Conservation (phyloP, 495 filamentous ascomycete genomes). For the Trichocladium antarcticum region DNA sequence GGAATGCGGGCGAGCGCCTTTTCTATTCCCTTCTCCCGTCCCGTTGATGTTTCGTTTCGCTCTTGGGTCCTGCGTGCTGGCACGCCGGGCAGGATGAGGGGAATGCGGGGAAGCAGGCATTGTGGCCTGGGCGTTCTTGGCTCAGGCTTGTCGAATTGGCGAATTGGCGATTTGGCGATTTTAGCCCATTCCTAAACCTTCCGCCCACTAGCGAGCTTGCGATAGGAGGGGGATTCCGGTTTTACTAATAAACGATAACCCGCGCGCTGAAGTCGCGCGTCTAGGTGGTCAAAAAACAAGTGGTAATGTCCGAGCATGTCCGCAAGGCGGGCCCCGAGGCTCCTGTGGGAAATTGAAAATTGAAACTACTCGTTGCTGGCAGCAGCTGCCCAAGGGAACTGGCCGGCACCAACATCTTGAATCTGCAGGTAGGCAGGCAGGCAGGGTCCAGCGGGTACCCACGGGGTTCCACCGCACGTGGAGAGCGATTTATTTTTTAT, state of each 20-base stretch:
- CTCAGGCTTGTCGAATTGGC: not conserved
- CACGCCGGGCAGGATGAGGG: not conserved
- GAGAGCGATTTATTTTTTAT: slow-evolving; percentile 6
- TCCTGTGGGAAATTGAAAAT: slow-evolving; percentile 5
- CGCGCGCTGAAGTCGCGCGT: not conserved
- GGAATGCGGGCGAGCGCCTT: not conserved
- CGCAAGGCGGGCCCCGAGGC: slow-evolving; percentile 6
- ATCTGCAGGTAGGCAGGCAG: not conserved
- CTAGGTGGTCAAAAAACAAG: not conserved
- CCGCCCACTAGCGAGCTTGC: no score
- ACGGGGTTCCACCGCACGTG: slow-evolving; percentile 4
- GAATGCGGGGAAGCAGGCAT: slow-evolving; percentile 4
- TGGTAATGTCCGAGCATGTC: slow-evolving; percentile 9
- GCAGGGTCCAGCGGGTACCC: slow-evolving; percentile 2
- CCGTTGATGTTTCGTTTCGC: not conserved
- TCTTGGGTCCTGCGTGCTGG: not conserved
- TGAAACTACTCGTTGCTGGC: slow-evolving; percentile 1
- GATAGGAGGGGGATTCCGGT: no score
- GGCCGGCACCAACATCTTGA: not conserved
- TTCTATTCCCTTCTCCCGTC: not conserved
- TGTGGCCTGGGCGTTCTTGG: slow-evolving; percentile 1
- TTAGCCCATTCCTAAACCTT: not conserved
- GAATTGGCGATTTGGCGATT: not conserved
- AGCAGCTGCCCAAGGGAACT: not conserved
- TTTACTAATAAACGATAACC: not conserved